A percentile compares a stretch with the other conserved stretches of the same genome.
Evolutionary conservation across 257 asterid species (phyloP).

Genomic region (Nicotiana paniculata): DNA sequence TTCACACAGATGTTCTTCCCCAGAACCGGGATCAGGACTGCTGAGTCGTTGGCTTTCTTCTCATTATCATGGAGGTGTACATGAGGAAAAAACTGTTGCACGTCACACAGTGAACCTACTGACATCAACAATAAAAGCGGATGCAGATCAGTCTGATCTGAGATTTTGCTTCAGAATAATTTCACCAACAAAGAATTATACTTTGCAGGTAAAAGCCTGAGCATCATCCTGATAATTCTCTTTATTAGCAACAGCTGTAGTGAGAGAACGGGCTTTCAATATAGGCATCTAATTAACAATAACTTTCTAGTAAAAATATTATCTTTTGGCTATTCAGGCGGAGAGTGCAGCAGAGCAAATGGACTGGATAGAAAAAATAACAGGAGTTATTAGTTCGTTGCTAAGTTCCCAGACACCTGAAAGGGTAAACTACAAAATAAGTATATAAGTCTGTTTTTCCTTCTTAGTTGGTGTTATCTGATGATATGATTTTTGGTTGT

Average conservation of each 20-base stretch:
- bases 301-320: not conserved
- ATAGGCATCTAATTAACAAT: not conserved
- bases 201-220: constrained; percentile 55
- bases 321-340: constrained; percentile 48
- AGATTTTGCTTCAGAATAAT: constrained; percentile 88
- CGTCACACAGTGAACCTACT: constrained; percentile 73
- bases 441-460: not conserved
- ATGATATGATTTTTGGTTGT: constrained; percentile 20
- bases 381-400: constrained; percentile 76
- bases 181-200: constrained; percentile 74
- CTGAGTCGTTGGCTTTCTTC: constrained; percentile 88
- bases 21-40: constrained; percentile 67
- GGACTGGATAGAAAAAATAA: constrained; percentile 89
- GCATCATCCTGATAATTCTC: constrained; percentile 1
- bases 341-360: constrained; percentile 67
- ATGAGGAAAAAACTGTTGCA: constrained; percentile 66
- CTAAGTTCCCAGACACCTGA: constrained; percentile 64
- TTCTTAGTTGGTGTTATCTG: constrained; percentile 11
- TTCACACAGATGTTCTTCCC: constrained; percentile 38
- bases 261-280: not conserved
- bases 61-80: constrained; percentile 84
- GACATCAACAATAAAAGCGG: constrained; percentile 76
- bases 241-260: not conserved
- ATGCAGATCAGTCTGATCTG: constrained; percentile 71
- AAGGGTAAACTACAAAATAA: constrained; percentile 40